These are phyloP conservation scores for Xerophyta viscosa DNA, from an alignment of 106 monocot genomes.

Conservation along the genomic window DNA sequence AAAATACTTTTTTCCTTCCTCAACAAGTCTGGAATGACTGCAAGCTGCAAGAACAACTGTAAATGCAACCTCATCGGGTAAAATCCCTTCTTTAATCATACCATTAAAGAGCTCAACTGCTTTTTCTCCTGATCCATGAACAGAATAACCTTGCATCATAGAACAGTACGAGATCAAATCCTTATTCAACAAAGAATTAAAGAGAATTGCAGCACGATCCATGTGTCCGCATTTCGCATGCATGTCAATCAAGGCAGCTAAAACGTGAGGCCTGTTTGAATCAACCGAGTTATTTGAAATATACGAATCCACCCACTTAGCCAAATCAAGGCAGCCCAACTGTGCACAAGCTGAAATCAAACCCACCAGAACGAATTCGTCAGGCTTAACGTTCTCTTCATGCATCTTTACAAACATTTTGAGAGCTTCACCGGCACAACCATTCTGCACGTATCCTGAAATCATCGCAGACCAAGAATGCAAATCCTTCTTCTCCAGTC, in stretches of 20 bases:
- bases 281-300: conserved; percentile 15
- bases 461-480: conserved; percentile 74
- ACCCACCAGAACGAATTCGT: conserved; percentile 52
- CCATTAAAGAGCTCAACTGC: conserved; percentile 45
- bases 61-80: conserved; percentile 51
- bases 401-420: conserved; percentile 53
- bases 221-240: conserved; percentile 82
- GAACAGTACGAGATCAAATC: conserved; percentile 61
- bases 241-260: conserved; percentile 60
- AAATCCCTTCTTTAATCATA: conserved; percentile 48
- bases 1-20: conserved; percentile 54
- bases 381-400: conserved; percentile 27
- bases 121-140: conserved; percentile 51
- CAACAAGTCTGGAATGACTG: conserved; percentile 57
- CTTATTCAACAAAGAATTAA: conserved; percentile 36
- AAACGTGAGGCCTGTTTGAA: conserved; percentile 24
- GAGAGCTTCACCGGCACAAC: conserved; percentile 41
- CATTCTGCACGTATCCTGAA: conserved; percentile 65
- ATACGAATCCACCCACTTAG: conserved; percentile 48
- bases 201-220: conserved; percentile 48
- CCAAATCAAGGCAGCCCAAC: conserved; percentile 40
- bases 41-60: conserved; percentile 67
- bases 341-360: conserved; percentile 71
- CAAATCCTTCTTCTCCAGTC: conserved; percentile 29
- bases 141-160: conserved; percentile 71